Base-by-base conservation (phyloP, 1,284 basidiomycete genomes). In the Schizopora paradoxa region DNA sequence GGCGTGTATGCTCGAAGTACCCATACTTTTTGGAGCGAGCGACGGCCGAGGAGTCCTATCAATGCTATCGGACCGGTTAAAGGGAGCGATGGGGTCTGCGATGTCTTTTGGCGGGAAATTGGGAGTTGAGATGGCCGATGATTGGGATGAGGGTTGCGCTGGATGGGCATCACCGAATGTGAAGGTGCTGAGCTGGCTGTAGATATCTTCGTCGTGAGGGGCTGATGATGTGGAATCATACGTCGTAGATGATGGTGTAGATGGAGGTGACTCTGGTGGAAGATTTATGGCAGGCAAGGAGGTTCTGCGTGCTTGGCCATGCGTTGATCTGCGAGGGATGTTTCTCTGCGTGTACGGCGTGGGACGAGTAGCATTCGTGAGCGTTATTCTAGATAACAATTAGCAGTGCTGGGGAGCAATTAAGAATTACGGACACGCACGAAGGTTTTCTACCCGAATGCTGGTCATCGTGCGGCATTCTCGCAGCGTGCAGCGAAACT, bases 41-140 rank as follows among this genome's bases (percentile, higher is more conserved):
- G 66, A 67, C 16, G 60, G 64, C 8, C 67, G 61, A 11, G 66
- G 66, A 2, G 66, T 67, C 40, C 57, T 63, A 49, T 67, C 63
- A 16, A 56, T 45, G 34, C 60, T 61, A 34, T 40, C 40, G n/a
- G 54, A 22, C 22, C 52, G 47, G 5, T 57, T 37, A 13, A 56
- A 47, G 8, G 59, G 55, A 4, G 64, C 42, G 31, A 53, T 35
- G 33, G 27, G 34, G 13, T 53, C 51, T n/a, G 14, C 18, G n/a
- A 35, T 27, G n/a, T 46, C 48, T 6, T 40, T 25, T 5, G 19
- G 21, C 21, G n/a, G n/a, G n/a, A n/a, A n/a, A n/a, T n/a, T n/a
- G n/a, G n/a, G n/a, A n/a, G n/a, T n/a, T 56, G 32, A 65, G 60
- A 2, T 64, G 65, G 44, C 60, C 63, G 36, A 62, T 57, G 45